Evolutionary conservation across 176 grass and related monocot genomes (phyloP), one percentile per base, ranked within the genome.

Genomic region (Musa beccarii): DNA sequence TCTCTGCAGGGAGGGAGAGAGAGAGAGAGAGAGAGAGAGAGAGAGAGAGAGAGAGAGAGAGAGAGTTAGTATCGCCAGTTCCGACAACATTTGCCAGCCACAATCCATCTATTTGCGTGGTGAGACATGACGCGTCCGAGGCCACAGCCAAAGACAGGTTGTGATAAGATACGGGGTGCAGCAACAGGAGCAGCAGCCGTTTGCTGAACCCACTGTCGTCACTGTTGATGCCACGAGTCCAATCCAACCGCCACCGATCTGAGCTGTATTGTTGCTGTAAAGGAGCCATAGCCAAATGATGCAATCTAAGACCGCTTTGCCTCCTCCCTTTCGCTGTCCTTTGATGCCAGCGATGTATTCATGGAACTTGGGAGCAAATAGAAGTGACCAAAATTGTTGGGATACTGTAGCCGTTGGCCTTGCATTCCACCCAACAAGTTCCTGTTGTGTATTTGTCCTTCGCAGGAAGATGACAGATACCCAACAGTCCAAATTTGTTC

Each of bases 1-100:
- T 81, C 79, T 78, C 29, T 78, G 75, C 84, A 66, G 69, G 72
- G 65, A 11, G 54, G 11, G 65, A 17, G 73, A 82, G 63, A 49
- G 62, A 83, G 71, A 29, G 65, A 9, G 11, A 24, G 11, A 34
- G 14, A 59, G 56, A 59, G 0, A 22, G 65, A 17, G 73, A 82
- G 63, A 49, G 62, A 83, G 71, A 29, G 65, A 9, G 11, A 24
- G 11, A 34, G 14, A 59, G 56, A 59, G 0, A 59, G 14, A 9
- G n/a, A 43, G 34, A 43, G 34, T 43, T 14, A 54, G 53, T 54
- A 14, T 54, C 53, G 9, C 0, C 53, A 54, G 13, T 54, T 54
- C 11, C 53, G 9, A 14, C 53, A 54, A 54, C 53, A 54, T 54
- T 54, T 54, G 53, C 53, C 53, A 54, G 13, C 53, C 13, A 54